Evolutionary conservation across 192 early-diverging fungal species (phyloP), one percentile per base, ranked within the genome.

Genomic region (Haplosporangium gracile): DNA sequence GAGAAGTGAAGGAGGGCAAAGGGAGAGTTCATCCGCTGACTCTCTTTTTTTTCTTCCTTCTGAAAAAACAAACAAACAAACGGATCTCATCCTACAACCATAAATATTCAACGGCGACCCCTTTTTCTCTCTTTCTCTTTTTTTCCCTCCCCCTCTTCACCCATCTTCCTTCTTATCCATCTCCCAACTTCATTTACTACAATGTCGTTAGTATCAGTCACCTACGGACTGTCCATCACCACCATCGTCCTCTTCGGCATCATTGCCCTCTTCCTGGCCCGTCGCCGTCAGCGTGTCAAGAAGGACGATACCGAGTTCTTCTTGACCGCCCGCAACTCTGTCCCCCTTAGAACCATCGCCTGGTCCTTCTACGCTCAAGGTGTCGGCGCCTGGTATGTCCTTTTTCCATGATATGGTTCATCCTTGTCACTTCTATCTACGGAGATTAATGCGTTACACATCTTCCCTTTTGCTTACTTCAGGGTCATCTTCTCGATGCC

Each of bases 401-500:
- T 15, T 65, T 32, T 20, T 32, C 22, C 26, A 29, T 72, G 16
- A 51, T 51, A 51, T 51, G 49, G 16, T 18, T 15, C 36, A 15
- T 45, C 13, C 43, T 0, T 51, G 49, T 18, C 20, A 51, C 18
- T 5, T 22, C 18, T 22, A 1, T 9, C 11, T 29, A 13, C 11
- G 7, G 11, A 32, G n/a, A 65, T 65, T 10, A 9, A 65, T 40
- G 18, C 18, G 24, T 42, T 5, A 29, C 43, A 32, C 20, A 5
- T 63, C 55, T 29, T 18, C 16, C 9, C 57, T 32, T 7, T 68
- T 39, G 20, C 32, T n/a, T n/a, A 20, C 16, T n/a, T 22, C 32
- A 91, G 93, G 65, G 93, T 94, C 63, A 89, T 95, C 81, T 95
- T 92, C 63, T 90, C 92, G 13, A 87, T 95, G 70, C 94, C 94